Evolutionary conservation across 1,284 basidiomycete species (phyloP), one percentile per base, ranked within the genome.

Genomic region (Cryptococcus sp.): DNA sequence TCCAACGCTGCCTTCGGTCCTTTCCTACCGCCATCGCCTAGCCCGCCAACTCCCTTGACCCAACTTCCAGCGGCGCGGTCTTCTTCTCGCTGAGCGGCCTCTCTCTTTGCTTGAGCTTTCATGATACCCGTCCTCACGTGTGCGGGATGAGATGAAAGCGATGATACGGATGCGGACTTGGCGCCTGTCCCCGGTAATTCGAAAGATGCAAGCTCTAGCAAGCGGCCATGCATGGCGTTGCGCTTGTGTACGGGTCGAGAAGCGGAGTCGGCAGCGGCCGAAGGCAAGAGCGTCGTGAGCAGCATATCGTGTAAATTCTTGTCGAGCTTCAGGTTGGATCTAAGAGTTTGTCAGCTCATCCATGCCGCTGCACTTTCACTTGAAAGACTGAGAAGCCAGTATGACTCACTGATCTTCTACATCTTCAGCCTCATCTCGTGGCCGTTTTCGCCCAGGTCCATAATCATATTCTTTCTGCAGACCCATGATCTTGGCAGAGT

Each of bases 221-320:
- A 57, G 19, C 77, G 68, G 4, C 70, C 68, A 2, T 58, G 57
- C 23, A 78, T 65, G 5, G 72, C 71, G 29, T 75, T 74, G 13
- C 75, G 70, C 56, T 79, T 79, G 20, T 79, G 76, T 19, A 74
- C 70, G 2, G 77, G 76, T 2, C 72, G 67, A 5, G 65, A 59
- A 3, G 70, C 69, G 7, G 51, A 48, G 38, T 65, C 61, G 17
- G 67, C 49, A 1, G 64, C 52, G 0, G 69, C 59, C 4, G 56
- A 48, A 3, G 78, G 73, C 0, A 80, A 61, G 15, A 80, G 69
- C 15, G 63, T 70, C 15, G 66, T 78, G 49, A 77, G 65, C n/a
- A 80, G 69, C 65, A 80, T 71, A 47, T 68, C 59, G 50, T 80
- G 78, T 10, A 80, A 66, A 10, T 76, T 71, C 59, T 78, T 75